Percentiles rank a stretch among this genome's conserved stretches.
These are phyloP conservation scores for Colletotrichum sp. DNA, from an alignment of 2,329 filamentous ascomycete species.

Conservation along the genomic window DNA sequence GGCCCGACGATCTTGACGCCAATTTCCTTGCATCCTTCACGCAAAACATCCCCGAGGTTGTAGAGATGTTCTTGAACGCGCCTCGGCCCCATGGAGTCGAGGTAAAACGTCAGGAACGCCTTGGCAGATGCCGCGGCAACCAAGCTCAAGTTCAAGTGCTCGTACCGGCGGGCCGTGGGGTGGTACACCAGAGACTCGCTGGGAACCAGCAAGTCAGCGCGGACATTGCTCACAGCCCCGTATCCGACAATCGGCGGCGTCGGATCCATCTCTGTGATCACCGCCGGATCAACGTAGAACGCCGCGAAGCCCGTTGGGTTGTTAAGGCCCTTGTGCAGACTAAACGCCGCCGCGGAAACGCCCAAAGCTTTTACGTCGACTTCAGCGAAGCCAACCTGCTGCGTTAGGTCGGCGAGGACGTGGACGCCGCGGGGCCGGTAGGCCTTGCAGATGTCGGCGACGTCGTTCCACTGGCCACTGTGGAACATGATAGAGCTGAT, in stretches of 20 bases:
- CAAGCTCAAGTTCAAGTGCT: slow-evolving; percentile 33
- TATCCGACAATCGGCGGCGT: slow-evolving; percentile 31
- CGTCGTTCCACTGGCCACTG: slow-evolving; percentile 34
- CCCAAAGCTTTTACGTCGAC: slow-evolving; percentile 30
- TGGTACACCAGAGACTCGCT: slow-evolving; percentile 24
- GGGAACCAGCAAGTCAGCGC: slow-evolving; percentile 23
- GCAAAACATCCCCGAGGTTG: slow-evolving; percentile 26
- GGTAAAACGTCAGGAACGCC: slow-evolving; percentile 30
- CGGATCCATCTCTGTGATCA: slow-evolving; percentile 25
- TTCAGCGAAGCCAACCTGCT: slow-evolving; percentile 35
- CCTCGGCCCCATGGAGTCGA: slow-evolving; percentile 25
- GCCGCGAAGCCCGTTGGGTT: slow-evolving; percentile 33
- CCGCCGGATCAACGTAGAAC: slow-evolving; percentile 30
- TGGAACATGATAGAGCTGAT: slow-evolving; percentile 38
- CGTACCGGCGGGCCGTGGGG: slow-evolving; percentile 31
- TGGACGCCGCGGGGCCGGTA: slow-evolving; percentile 33
- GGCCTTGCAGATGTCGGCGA: slow-evolving; percentile 28
- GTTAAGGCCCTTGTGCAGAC: slow-evolving; percentile 36
- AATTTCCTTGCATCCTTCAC: slow-evolving; percentile 22
- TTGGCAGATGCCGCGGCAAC: slow-evolving; percentile 25
- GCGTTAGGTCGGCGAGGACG: slow-evolving; percentile 34
- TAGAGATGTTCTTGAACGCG: slow-evolving; percentile 31
- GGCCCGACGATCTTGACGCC: slow-evolving; percentile 29
- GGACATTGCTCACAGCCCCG: slow-evolving; percentile 25
- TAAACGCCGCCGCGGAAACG: slow-evolving; percentile 35